Conservation (phyloP, 371 early-diverging fungal species). For the Actinomucor elegans region DNA sequence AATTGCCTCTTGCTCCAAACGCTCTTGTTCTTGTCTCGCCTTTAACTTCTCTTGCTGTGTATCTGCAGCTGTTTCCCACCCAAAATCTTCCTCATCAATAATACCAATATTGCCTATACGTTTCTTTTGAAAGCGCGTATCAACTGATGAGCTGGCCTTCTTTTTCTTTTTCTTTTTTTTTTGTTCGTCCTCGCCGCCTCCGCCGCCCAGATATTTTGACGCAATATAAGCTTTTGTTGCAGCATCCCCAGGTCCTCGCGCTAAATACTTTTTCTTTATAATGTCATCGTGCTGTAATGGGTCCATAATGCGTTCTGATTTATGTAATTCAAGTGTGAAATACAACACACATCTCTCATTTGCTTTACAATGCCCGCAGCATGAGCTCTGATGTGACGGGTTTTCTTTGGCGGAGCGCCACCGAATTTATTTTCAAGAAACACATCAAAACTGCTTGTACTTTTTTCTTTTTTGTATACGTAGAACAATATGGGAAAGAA, state of each 20-base stretch:
- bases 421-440: neutral
- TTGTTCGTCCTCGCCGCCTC: conserved; percentile 15
- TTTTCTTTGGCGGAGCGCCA: neutral
- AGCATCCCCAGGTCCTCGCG: conserved; percentile 45
- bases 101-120: conserved; percentile 59
- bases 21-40: conserved; percentile 19
- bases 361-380: neutral
- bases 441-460: neutral
- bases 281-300: conserved; percentile 29
- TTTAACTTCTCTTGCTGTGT: conserved; percentile 1
- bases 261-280: conserved; percentile 40
- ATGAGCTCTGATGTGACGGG: neutral
- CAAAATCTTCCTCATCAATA: conserved; percentile 54
- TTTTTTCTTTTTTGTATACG: neutral
- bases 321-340: too few species aligned
- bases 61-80: conserved; percentile 33
- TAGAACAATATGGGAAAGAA: conserved; percentile 42
- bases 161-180: conserved; percentile 51
- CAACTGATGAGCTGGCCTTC: conserved; percentile 14
- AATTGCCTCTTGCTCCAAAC: conserved; percentile 4
- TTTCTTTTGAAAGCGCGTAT: neutral
- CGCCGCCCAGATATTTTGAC: conserved; percentile 33
- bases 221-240: conserved; percentile 52
- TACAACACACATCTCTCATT: too few species aligned
- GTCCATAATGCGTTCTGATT: conserved; percentile 18